Evolutionary conservation across 1,284 basidiomycete genomes (phyloP), one percentile per base, ranked within the genome.

Genomic region (Sporisorium reilianum): DNA sequence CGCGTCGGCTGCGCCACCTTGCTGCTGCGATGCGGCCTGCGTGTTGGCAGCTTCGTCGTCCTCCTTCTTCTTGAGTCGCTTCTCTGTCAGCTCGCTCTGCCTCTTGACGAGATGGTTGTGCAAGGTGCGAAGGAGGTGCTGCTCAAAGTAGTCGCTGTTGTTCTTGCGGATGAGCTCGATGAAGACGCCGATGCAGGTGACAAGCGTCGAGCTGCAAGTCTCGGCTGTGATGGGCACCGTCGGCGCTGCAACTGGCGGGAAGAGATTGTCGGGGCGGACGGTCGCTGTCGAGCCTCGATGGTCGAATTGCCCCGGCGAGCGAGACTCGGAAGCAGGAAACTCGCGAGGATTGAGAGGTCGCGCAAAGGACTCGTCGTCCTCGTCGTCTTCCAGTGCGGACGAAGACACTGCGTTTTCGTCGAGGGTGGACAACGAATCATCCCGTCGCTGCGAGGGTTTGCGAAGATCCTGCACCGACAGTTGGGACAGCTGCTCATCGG

Each of bases 71-170:
- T 76, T 66, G 18, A 76, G 63, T 11, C 76, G 67, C 42, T 69
- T 73, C 40, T 79, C 80, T 1, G 75, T 69, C 14, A 84, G 84
- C 53, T 91, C 90, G 75, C 94, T 92, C 80, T 94, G 92, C 7
- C 94, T 89, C 63, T 91, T 90, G 73, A 97, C 94, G 30, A 97
- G 89, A 50, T 93, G 90, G 83, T 95, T 94, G 52, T 95, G 91
- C 45, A 97, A 87, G 1, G 93, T 95, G 84, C 97, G 94, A 87
- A 97, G 97, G n/a, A 98, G 89, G 85, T 96, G 97, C 16, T 95
- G 96, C 86, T 99, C 97, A 82, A 97, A 96, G 85, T 95, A 97
- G 85, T 99, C 96, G 55, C 95, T 96, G 86, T 99, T 99, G 86
- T 99, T 99, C 85, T 98, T 95, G 59, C 97, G 90, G 78, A 99